phyloP scores from a whole-genome alignment of 2,329 filamentous ascomycete genomes.

The Cordyceps farinosa region DNA sequence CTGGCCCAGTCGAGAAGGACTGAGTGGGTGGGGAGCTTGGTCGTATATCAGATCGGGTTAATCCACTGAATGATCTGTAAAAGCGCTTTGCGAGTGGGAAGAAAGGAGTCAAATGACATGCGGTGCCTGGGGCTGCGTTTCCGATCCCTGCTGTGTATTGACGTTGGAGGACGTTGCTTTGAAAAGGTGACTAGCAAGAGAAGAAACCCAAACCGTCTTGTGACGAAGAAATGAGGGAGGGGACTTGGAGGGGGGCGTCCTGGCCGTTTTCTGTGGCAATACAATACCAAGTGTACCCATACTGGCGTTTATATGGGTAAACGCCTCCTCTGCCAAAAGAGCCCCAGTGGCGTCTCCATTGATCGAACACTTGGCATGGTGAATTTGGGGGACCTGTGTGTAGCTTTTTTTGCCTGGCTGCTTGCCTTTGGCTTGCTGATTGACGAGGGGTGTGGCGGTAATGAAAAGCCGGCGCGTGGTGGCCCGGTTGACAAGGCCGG shows the following conservation, averaged over 20 bases:
- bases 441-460: not conserved
- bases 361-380: constrained; percentile 14
- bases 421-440: too few relatives aligned
- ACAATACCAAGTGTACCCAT: not conserved
- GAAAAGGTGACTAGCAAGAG: not conserved
- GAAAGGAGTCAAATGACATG: not conserved
- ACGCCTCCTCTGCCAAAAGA: constrained; percentile 9
- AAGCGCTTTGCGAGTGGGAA: not conserved
- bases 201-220: constrained; percentile 13
- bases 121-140: not conserved
- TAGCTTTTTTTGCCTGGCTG: too few relatives aligned
- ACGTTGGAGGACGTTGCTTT: not conserved
- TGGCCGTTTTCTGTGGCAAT: constrained; percentile 10
- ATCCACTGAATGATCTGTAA: constrained; percentile 16
- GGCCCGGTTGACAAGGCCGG: too few relatives aligned
- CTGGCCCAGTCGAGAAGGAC: not conserved
- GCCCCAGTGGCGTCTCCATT: constrained; percentile 17
- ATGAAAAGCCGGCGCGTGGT: not conserved
- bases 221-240: constrained; percentile 15
- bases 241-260: constrained; percentile 5
- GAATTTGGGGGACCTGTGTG: not conserved
- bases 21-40: constrained; percentile 1
- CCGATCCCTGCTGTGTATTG: constrained; percentile 2
- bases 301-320: constrained; percentile 16
- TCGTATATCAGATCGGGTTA: constrained; percentile 16